Evolutionary conservation across 345 rosid genomes (phyloP).

Genomic region (Salix viminalis): DNA sequence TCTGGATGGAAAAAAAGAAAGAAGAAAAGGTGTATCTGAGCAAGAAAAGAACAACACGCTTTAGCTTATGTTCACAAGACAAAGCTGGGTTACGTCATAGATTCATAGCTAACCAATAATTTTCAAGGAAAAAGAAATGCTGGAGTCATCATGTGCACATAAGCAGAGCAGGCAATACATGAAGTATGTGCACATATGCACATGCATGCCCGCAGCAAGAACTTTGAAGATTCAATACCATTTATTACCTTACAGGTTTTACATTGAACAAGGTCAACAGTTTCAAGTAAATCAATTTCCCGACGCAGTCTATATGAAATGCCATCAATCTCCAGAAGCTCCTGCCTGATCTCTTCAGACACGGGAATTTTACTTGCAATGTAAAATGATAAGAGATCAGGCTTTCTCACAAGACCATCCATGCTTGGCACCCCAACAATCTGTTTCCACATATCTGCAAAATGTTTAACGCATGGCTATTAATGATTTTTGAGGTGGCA

Average conservation of each 20-base stretch:
- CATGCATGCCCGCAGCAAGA: neutral
- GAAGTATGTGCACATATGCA: neutral
- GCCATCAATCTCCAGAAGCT: constrained; percentile 89
- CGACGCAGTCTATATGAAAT: constrained; percentile 77
- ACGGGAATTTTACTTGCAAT: constrained; percentile 94
- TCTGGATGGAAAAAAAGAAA: constrained; percentile 34
- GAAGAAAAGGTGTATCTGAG: neutral
- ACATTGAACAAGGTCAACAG: constrained; percentile 70
- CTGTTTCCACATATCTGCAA: constrained; percentile 92
- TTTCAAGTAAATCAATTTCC: constrained; percentile 74
- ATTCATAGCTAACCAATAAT: neutral
- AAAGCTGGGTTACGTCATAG: neutral
- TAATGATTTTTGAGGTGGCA: neutral
- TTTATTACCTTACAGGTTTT: constrained; percentile 66
- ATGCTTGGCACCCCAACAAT: constrained; percentile 67
- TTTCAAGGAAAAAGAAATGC: neutral
- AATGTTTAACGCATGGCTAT: constrained; percentile 1
- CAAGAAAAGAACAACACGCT: neutral
- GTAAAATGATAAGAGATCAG: constrained; percentile 73
- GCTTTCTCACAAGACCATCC: constrained; percentile 69
- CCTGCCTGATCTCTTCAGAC: constrained; percentile 81
- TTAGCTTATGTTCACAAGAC: neutral
- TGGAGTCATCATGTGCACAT: neutral
- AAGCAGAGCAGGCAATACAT: neutral
- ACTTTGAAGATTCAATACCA: neutral